phyloP scores from a whole-genome alignment of 495 filamentous ascomycete species.

The Aspergillus sclerotioniger region DNA sequence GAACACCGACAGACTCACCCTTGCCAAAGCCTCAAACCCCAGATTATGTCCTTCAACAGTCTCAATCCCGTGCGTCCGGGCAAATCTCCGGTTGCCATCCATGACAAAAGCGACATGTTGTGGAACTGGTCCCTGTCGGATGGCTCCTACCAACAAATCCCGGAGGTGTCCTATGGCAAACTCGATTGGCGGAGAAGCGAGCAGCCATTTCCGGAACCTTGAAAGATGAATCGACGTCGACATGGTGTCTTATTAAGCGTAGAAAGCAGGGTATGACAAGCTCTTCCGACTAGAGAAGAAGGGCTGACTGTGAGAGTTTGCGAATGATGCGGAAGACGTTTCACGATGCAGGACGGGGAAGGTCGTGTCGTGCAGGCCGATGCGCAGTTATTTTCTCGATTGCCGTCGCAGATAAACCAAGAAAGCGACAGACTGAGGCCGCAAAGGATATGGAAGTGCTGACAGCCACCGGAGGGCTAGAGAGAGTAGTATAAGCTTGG shows the following conservation, averaged over 20 bases:
- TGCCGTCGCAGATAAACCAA: neutral
- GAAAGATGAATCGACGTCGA: slow-evolving; percentile 64
- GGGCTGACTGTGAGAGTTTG: neutral
- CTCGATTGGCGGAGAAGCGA: slow-evolving; percentile 85
- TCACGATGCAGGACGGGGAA: neutral
- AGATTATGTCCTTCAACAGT: slow-evolving; percentile 96
- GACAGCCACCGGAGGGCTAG: slow-evolving; percentile 3
- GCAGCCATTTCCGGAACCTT: slow-evolving; percentile 78
- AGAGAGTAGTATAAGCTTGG: slow-evolving; percentile 7
- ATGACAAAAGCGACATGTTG: slow-evolving; percentile 97
- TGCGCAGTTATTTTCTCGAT: neutral
- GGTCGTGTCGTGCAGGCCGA: neutral
- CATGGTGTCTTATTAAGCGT: slow-evolving; percentile 28
- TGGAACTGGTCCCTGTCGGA: slow-evolving; percentile 87
- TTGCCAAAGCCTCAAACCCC: slow-evolving; percentile 91
- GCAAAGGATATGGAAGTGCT: slow-evolving; percentile 10
- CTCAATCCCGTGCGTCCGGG: slow-evolving; percentile 85
- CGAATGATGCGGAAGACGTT: neutral
- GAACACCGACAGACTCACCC: slow-evolving; percentile 46
- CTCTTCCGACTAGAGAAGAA: neutral
- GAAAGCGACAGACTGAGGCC: neutral
- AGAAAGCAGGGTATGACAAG: slow-evolving; percentile 4
- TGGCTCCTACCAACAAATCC: slow-evolving; percentile 78
- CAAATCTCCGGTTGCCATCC: slow-evolving; percentile 95
- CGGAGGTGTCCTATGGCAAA: slow-evolving; percentile 70